These are phyloP conservation scores for Diatrype stigma DNA, from an alignment of 2,329 filamentous ascomycete species.

Conservation along the genomic window DNA sequence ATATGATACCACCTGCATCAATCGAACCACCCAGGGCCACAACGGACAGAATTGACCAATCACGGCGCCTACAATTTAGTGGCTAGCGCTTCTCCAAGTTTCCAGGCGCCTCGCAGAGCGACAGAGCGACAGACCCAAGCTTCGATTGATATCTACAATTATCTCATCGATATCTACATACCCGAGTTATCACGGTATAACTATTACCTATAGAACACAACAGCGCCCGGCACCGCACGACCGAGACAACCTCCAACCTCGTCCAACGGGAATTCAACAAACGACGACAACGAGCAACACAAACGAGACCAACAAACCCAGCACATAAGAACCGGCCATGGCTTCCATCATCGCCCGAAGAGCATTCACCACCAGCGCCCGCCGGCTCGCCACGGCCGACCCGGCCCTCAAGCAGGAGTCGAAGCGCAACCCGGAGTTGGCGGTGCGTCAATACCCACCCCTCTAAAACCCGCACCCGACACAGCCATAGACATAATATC, in stretches of 20 bases:
- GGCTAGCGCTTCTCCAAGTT: neutral
- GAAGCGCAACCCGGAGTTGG: conserved; percentile 50
- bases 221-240: too few relatives aligned
- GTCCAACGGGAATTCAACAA: conserved; percentile 1
- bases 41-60: neutral
- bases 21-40: neutral
- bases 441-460: conserved; percentile 34
- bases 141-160: neutral
- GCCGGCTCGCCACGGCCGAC: conserved; percentile 43
- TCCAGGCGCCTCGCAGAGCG: neutral
- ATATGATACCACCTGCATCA: neutral
- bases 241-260: conserved; percentile 4
- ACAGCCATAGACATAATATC: neutral
- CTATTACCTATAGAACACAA: too few relatives aligned
- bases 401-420: conserved; percentile 51
- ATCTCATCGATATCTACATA: neutral
- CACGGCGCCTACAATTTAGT: neutral
- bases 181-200: too few relatives aligned
- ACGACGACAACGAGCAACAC: conserved; percentile 6
- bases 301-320: too few relatives aligned
- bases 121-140: neutral
- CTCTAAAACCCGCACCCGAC: neutral
- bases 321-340: conserved; percentile 38
- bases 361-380: conserved; percentile 50
- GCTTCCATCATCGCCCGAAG: conserved; percentile 54